Conservation (phyloP, 2,329 filamentous ascomycete species). For the Aureobasidium sp. region DNA sequence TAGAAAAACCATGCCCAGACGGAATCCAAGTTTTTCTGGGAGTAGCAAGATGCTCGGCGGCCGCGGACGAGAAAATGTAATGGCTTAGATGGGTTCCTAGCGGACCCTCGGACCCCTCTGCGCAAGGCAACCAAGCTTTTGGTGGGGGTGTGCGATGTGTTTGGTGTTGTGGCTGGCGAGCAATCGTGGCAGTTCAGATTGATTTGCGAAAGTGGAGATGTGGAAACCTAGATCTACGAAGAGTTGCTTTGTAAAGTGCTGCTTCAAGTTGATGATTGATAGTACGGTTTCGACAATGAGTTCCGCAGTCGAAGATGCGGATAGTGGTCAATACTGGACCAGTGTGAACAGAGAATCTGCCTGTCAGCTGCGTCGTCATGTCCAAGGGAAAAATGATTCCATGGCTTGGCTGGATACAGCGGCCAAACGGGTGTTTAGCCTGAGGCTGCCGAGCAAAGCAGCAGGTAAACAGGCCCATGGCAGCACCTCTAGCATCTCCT, state of each 20-base stretch:
- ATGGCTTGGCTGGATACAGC: slow-evolving; percentile 2
- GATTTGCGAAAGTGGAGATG: not conserved
- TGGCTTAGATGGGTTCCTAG: too few relatives aligned
- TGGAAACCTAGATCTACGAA: not conserved
- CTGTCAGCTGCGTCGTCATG: not conserved
- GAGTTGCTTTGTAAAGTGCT: not conserved
- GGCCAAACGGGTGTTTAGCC: not conserved
- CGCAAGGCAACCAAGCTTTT: not conserved
- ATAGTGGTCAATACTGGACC: not conserved
- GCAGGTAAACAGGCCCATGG: not conserved
- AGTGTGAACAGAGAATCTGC: not conserved
- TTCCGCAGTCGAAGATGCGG: not conserved
- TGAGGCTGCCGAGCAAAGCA: not conserved
- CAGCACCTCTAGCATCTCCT: not conserved
- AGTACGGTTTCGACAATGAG: not conserved
- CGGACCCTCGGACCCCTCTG: not conserved
- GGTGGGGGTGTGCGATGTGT: not conserved
- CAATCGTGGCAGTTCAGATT: not conserved
- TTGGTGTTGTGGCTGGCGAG: not conserved
- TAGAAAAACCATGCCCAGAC: not conserved
- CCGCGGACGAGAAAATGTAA: not conserved
- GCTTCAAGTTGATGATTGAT: not conserved
- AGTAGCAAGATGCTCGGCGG: not conserved
- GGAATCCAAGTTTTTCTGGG: too few relatives aligned
- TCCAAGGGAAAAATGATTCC: not conserved